Base-by-base conservation (phyloP, 768 basidiomycete species). In the Steccherinum ochraceum region DNA sequence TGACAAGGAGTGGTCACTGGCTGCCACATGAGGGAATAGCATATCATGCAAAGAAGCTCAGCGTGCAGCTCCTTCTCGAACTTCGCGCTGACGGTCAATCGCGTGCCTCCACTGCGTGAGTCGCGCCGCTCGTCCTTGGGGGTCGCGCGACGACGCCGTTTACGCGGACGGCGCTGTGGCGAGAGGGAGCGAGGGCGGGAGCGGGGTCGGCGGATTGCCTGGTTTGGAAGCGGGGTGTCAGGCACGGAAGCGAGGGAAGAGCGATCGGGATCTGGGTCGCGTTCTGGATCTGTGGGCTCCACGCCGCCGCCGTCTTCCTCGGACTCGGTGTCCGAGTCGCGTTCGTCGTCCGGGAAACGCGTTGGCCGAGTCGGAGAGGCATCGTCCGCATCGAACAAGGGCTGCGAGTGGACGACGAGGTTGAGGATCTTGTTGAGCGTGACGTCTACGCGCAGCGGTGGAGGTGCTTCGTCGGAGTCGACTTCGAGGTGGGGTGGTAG, bases 1-100 rank as follows among this genome's bases (percentile, higher is more conserved):
- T 97, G 94, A 67, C 95, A 97, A 12, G 91, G 89, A 2, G 94
- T 89, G 13, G 95, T 97, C 46, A 93, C 75, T 4, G 95, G 93
- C 56, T 90, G 82, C 68, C 83, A 83, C 56, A 93, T 73, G 35
- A 96, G 70, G 62, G 77, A 77, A 62, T 88, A 88, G 69, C 95
- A 98, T 26, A 98, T 93, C 66, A 93, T 89, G 66, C 95, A 98
- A 18, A 81, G 84, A 49, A 95, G 75, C 57, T 93, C 86, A 11
- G 76, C 59, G 20, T 80, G 66, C 48, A 88, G 73, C 23, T 81
- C 78, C 63, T 86, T 86, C 60, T 81, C 74, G 52, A 86, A 76
- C 41, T 67, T 64, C 4, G 66, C 60, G 59, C 53, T 56, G 64
- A 50, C 45, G 18, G 58, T 57, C 46, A 63, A 21, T 62, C 56